Conservation (phyloP, 2,329 filamentous ascomycete genomes). For the Chaetomium olivaceum region DNA sequence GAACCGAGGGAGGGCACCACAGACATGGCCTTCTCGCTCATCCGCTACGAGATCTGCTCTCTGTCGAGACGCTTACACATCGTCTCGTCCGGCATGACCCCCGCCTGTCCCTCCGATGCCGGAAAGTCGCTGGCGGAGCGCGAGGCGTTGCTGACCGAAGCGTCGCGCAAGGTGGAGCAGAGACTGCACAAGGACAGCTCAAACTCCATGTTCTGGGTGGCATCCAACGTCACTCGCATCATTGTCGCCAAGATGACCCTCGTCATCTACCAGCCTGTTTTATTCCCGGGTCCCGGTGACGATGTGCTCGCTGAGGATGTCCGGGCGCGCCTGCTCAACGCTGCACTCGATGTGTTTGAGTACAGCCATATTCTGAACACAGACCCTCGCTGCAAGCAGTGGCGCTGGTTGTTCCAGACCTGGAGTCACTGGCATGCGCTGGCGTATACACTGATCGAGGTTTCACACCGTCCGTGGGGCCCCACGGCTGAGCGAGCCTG, state of each 20-base stretch:
- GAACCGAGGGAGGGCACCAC: conserved; percentile 52
- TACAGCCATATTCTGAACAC: conserved; percentile 56
- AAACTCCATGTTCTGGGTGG: conserved; percentile 53
- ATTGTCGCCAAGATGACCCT: conserved; percentile 57
- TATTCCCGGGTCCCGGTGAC: conserved; percentile 44
- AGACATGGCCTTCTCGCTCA: conserved; percentile 51
- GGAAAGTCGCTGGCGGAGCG: conserved; percentile 45
- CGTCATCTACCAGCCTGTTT: conserved; percentile 53
- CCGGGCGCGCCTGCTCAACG: conserved; percentile 45
- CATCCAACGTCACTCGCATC: conserved; percentile 50
- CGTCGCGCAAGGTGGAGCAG: conserved; percentile 48
- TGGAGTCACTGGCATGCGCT: conserved; percentile 62
- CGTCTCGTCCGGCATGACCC: conserved; percentile 39
- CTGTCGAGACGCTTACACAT: conserved; percentile 44
- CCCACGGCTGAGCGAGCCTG: conserved; percentile 50
- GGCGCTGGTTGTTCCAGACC: conserved; percentile 61
- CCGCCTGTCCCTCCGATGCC: conserved; percentile 36
- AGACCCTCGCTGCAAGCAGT: conserved; percentile 50
- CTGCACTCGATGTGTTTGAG: conserved; percentile 57
- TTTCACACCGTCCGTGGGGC: conserved; percentile 49
- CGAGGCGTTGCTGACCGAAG: conserved; percentile 39
- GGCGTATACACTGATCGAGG: conserved; percentile 56
- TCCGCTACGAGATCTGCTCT: conserved; percentile 47
- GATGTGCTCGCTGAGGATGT: conserved; percentile 39
- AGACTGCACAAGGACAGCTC: conserved; percentile 55